phyloP scores from a whole-genome alignment of 352 stramenopile genomes.

The Pythium guiyangense region DNA sequence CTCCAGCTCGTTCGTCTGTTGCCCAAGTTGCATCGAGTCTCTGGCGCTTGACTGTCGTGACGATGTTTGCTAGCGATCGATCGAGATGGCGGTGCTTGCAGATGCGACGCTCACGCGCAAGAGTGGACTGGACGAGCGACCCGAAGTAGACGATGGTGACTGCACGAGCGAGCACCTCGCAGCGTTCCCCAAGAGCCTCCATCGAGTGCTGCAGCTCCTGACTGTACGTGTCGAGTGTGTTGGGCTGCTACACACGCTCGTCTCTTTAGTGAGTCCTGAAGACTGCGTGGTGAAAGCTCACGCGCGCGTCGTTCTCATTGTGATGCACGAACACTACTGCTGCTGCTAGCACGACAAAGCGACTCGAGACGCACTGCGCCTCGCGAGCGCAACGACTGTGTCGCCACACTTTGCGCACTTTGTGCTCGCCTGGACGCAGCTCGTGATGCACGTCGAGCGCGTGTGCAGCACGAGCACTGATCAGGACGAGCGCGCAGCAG shows the following conservation, averaged over 20 bases:
- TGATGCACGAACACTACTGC: background rate
- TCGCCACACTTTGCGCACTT: conserved; percentile 31
- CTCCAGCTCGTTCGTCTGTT: background rate
- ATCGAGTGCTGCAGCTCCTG: conserved; percentile 19
- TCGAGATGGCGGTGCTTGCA: background rate
- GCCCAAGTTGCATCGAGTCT: background rate
- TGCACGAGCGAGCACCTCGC: conserved; percentile 12
- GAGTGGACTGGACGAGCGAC: conserved; percentile 2
- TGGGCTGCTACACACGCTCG: background rate
- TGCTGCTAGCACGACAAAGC: conserved; percentile 35
- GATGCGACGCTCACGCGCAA: background rate
- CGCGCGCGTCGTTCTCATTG: background rate
- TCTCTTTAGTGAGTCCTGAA: too few species aligned
- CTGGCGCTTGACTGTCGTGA: background rate
- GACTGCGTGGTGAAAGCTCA: too few species aligned
- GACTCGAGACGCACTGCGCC: conserved; percentile 32
- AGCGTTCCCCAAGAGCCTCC: conserved; percentile 29
- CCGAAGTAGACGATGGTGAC: conserved; percentile 13
- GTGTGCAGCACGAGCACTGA: conserved; percentile 43
- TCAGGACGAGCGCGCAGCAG: conserved; percentile 36
- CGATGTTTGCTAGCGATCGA: background rate
- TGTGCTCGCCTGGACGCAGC: conserved; percentile 29
- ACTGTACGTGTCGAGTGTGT: conserved; percentile 13
- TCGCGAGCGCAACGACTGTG: conserved; percentile 30
- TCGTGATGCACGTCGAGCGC: conserved; percentile 35